Percentiles rank a stretch among this genome's conserved stretches.
Evolutionary conservation across 306 rosid species (phyloP).

Genomic region (Macrotyloma uniflorum): DNA sequence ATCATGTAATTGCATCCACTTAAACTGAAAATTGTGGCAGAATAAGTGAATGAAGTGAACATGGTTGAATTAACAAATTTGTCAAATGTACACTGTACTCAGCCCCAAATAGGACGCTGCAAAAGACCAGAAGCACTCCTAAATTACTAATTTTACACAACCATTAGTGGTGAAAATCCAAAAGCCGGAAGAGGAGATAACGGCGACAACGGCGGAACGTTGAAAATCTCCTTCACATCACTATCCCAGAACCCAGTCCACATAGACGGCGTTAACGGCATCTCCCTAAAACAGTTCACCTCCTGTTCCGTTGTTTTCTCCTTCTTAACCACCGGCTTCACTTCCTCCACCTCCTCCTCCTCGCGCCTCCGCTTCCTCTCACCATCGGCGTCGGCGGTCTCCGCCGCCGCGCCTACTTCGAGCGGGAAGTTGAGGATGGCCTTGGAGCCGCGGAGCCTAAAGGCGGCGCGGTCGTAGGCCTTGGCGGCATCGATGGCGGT

Average conservation of each 20-base stretch:
- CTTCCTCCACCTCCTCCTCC: slow-evolving; percentile 40
- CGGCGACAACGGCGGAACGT: slow-evolving; percentile 79
- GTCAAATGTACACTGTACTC: slow-evolving; percentile 17
- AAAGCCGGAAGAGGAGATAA: slow-evolving; percentile 67
- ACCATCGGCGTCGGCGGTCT: background rate
- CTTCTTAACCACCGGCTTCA: slow-evolving; percentile 50
- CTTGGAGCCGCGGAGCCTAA: slow-evolving; percentile 77
- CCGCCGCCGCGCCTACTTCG: slow-evolving; percentile 32
- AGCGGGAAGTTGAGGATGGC: slow-evolving; percentile 84
- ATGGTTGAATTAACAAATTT: slow-evolving; percentile 17
- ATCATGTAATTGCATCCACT: no score
- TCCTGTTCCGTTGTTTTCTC: slow-evolving; percentile 47
- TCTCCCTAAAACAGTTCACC: slow-evolving; percentile 32
- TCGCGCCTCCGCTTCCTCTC: slow-evolving; percentile 56
- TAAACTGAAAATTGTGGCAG: background rate
- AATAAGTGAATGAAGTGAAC: background rate
- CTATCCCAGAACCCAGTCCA: slow-evolving; percentile 73
- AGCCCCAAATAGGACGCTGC: background rate
- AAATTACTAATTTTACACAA: slow-evolving; percentile 42
- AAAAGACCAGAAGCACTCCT: background rate
- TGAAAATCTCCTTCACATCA: slow-evolving; percentile 61
- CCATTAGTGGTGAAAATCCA: slow-evolving; percentile 68
- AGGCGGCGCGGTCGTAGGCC: slow-evolving; percentile 86
- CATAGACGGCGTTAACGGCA: slow-evolving; percentile 82
- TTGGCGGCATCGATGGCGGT: slow-evolving; percentile 84